phyloP scores from a whole-genome alignment of 768 basidiomycete genomes.

The Kwoniella newhampshirensis region DNA sequence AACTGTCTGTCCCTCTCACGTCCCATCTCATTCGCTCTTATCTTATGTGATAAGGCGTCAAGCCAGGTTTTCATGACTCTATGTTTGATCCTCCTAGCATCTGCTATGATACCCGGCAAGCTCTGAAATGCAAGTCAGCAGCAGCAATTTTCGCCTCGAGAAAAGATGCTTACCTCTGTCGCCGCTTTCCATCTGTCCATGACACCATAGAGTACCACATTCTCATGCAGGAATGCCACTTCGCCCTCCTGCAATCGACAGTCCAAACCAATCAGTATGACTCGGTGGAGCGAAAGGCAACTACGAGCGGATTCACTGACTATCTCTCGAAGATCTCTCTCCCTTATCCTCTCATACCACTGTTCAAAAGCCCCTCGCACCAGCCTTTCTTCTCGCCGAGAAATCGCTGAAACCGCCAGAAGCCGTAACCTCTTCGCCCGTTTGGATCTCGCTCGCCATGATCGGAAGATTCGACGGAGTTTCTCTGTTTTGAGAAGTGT shows the following conservation, averaged over 20 bases:
- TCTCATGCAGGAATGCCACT: constrained; percentile 35
- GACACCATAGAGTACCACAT: constrained; percentile 38
- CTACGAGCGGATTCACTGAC: constrained; percentile 10
- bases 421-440: constrained; percentile 9
- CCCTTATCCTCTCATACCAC: constrained; percentile 19
- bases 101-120: constrained; percentile 17
- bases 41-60: constrained; percentile 5
- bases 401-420: background rate
- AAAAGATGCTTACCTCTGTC: constrained; percentile 11
- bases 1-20: constrained; percentile 9
- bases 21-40: constrained; percentile 5
- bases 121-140: constrained; percentile 2
- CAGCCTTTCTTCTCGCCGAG: constrained; percentile 8
- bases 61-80: constrained; percentile 5
- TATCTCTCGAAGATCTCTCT: constrained; percentile 25
- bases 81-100: constrained; percentile 11
- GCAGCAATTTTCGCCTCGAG: too few species aligned
- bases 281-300: background rate
- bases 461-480: constrained; percentile 11
- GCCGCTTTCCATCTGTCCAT: constrained; percentile 44
- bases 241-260: constrained; percentile 30
- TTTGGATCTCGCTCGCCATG: constrained; percentile 14
- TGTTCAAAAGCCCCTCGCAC: constrained; percentile 9
- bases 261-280: background rate
- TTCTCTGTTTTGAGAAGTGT: too few species aligned